A percentile compares a stretch with the other conserved stretches of the same genome.
phyloP scores from a whole-genome alignment of 225 moss, liverwort and hornwort genomes.

The Polytrichum formosum region DNA sequence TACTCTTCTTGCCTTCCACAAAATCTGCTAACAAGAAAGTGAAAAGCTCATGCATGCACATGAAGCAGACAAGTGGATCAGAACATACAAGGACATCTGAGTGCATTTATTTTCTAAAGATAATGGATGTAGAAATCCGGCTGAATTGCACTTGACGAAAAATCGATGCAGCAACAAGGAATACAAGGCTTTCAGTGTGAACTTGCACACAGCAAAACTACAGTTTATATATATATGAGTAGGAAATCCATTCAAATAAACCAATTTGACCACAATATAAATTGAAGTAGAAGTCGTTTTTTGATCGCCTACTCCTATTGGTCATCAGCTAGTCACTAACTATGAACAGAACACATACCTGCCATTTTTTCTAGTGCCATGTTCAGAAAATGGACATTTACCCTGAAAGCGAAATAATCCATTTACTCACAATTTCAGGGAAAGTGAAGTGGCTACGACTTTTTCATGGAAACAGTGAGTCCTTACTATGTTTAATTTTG shows the following conservation, averaged over 20 bases:
- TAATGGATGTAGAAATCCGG: too few species aligned
- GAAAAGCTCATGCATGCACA: too few species aligned
- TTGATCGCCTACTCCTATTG: not conserved
- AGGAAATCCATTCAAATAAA: not conserved
- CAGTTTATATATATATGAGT: not conserved
- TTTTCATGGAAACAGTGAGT: constrained; percentile 4
- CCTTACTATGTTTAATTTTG: constrained; percentile 31
- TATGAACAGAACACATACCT: not conserved
- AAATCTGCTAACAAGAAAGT: too few species aligned
- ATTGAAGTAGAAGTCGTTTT: not conserved
- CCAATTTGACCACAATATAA: not conserved
- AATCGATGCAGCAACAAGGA: too few species aligned
- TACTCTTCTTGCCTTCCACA: too few species aligned
- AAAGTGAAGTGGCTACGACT: not conserved
- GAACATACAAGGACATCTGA: too few species aligned
- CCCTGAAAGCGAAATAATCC: too few species aligned
- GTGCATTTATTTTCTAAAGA: too few species aligned
- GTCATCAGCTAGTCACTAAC: not conserved
- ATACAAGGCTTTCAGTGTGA: too few species aligned
- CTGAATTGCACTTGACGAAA: too few species aligned
- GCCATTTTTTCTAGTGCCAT: not conserved
- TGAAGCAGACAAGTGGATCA: too few species aligned
- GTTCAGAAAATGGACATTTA: not conserved
- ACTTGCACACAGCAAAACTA: too few species aligned
- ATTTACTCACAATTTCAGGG: not conserved